Evolutionary conservation across 352 stramenopile species (phyloP), one percentile per base, ranked within the genome.

Genomic region (Globisporangium cylindrosporum): DNA sequence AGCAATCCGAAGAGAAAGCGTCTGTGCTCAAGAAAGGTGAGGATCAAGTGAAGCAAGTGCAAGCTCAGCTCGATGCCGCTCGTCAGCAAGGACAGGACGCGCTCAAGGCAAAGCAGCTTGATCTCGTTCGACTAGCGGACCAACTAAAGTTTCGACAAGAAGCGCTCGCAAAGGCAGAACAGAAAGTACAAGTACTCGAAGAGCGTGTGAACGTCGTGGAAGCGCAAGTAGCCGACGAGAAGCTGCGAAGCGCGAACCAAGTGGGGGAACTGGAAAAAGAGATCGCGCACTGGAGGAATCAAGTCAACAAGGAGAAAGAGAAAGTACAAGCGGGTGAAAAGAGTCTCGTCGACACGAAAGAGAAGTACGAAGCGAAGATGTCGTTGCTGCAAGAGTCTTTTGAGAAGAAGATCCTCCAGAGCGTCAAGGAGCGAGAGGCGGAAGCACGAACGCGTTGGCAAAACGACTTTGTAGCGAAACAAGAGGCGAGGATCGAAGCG

Each of bases 121-220:
- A 93, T 51, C 20, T 90, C 29, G 43, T 81, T 27, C 72, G 81
- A 1, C 64, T 76, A 3, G 73, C 74, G 0, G 82, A 91, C 55
- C 81, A 91, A 49, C 56, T 91, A 32, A 82, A 88, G 36, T 84
- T 86, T 12, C 77, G 78, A 18, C 84, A 90, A 66, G 81, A 92
- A 61, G 65, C 77, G 3, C 59, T 89, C 1, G 24, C 38, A 5
- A 88, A 86, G 46, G 70, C 76, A 0, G 82, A 91, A 54, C 81
- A 89, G 32, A 86, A 82, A 41, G 82, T 78, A 2, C 36, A 59
- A 14, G 56, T 60, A 3, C 65, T 91, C 5, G 75, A 88, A 70
- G 70, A 89, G 49, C 75, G 69, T 24, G 58, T 81, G 4, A 51
- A 53, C 14, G 49, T 59, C 0, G 12, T 78, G 15, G 79, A 90